Base-by-base conservation (phyloP, 345 rosid species). In the Jatropha curcas region DNA sequence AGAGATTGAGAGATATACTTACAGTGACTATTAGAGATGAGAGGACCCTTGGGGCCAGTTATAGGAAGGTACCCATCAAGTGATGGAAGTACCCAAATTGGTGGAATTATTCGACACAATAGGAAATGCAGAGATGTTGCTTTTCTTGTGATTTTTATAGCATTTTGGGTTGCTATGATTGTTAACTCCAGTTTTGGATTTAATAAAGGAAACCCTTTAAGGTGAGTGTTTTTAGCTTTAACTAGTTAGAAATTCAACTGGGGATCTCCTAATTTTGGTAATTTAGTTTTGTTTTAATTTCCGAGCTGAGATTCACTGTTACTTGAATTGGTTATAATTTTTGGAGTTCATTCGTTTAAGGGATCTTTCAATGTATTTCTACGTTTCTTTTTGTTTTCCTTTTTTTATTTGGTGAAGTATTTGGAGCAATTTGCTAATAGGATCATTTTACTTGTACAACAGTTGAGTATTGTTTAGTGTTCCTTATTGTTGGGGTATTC, bases 161-260 rank as follows among this genome's bases (percentile, higher is more conserved):
- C 96, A 28, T 95, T 92, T 82, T 95, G 99, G 99, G 82, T 95
- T 77, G 92, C 98, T 24, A 91, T 95, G 99, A 86, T 92, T 84
- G 99, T 92, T 27, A 92, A 95, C 82, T 95, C 98, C 48, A 95
- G 99, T 90, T 95, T 95, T 78, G 99, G 98, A 51, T 95, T 95
- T 78, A 89, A 92, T 87, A 79, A 84, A 83, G 98, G 99, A 51
- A 90, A 91, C 87, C 98, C 98, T 2, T 75, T 82, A 68, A 88
- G 98, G 98, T 87, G 75, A 72, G 68, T 60, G 7, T 17, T n/a
- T 58, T 8, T 30, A 5, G 22, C 61, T 65, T 33, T 43, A 14
- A n/a, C 25, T 20, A 35, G 50, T 37, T 52, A 13, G 4, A 59
- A 59, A 33, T 8, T 63, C 71, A 55, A 27, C 46, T 50, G 68